Base-by-base conservation (phyloP, 106 monocot species). In the Acanthochlamys bracteata region DNA sequence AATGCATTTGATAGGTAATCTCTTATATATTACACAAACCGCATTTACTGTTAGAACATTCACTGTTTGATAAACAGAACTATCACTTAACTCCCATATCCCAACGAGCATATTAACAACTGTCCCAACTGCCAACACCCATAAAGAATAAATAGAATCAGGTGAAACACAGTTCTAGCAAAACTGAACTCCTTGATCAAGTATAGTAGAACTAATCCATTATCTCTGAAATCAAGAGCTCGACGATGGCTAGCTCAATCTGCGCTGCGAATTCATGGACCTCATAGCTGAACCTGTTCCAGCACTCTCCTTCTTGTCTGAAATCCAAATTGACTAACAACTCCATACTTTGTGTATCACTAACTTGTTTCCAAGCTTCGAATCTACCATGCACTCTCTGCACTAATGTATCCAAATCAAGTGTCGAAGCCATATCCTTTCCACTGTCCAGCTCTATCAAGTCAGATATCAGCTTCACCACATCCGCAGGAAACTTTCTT, bases 251-350 rank as follows among this genome's bases (percentile, higher is more conserved):
- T 15, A 22, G 23, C 63, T 62, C 75, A 17, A 75, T 46, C 26
- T 47, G 55, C 17, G 55, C 42, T 10, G 24, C 66, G 11, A 42
- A 20, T 47, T 58, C 58, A 9, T 33, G 22, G 10, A 55, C 51
- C 7, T 73, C 24, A 7, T 57, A 55, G 8, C 22, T 4, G 22
- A 23, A 57, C 0, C 46, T 60, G 60, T 63, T 64, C 77, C 77
- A 71, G 23, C 20, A 46, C 15, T 25, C 53, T 15, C 71, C 59
- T n/a, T 56, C 73, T 19, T 25, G 41, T 25, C 49, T 11, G 46
- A 66, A 27, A 40, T 77, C 77, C 77, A 20, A 26, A 39, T 66
- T 60, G 52, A 77, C 77, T 71, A 71, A 66, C 77, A 70, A 23
- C 66, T 60, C 64, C 11, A 70, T 61, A 39, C 45, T 71, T 33